Conservation (phyloP, 139 green algal species). For the Coccomyxa sp. region DNA sequence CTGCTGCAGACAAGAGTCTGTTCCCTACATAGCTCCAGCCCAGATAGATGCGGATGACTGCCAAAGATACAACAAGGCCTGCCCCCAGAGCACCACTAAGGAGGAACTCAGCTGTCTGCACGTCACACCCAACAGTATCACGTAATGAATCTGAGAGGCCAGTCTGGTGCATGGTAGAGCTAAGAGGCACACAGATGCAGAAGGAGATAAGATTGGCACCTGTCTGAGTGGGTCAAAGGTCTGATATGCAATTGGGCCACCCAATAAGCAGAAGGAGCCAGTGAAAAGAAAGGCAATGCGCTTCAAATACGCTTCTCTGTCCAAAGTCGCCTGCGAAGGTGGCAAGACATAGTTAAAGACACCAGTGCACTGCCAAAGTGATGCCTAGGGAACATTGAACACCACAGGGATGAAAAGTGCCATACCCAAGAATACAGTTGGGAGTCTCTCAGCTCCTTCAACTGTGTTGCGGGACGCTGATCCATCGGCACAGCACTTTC, state of each 20-base stretch:
- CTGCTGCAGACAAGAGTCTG: slow-evolving; percentile 72
- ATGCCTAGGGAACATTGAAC: background rate
- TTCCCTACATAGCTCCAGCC: slow-evolving; percentile 91
- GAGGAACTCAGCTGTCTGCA: slow-evolving; percentile 58
- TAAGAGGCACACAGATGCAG: background rate
- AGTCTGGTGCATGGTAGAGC: background rate
- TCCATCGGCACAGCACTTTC: slow-evolving; percentile 70
- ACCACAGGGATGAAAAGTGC: background rate
- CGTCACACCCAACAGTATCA: no score
- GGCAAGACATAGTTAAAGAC: background rate
- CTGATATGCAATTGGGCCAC: slow-evolving; percentile 72
- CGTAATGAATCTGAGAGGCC: no score
- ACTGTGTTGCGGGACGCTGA: slow-evolving; percentile 82
- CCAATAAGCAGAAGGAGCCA: slow-evolving; percentile 56
- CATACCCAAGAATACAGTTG: slow-evolving; percentile 72
- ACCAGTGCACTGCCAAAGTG: background rate
- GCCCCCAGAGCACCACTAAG: slow-evolving; percentile 50
- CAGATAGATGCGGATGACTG: slow-evolving; percentile 80
- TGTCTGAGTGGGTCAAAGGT: slow-evolving; percentile 70
- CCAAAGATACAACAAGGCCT: slow-evolving; percentile 67
- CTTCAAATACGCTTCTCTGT: slow-evolving; percentile 44
- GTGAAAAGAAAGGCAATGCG: slow-evolving; percentile 53
- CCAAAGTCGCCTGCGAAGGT: slow-evolving; percentile 50
- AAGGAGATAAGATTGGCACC: slow-evolving; percentile 17
- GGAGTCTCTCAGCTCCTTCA: slow-evolving; percentile 63